phyloP scores from a whole-genome alignment of 116 monocot species.

The Dioscorea cayenensis region DNA sequence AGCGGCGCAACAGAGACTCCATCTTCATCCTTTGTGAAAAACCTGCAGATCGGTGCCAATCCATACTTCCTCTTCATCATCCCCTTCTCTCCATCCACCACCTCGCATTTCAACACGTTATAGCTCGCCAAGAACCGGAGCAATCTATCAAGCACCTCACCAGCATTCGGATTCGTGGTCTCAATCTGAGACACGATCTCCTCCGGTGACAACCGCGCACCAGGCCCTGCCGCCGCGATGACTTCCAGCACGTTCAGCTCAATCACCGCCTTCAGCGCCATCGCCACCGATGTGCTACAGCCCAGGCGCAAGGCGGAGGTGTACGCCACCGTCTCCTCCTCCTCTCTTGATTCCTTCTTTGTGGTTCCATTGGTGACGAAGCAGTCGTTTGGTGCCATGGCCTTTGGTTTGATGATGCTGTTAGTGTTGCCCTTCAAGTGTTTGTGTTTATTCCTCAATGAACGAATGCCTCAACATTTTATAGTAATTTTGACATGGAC shows the following conservation, averaged over 20 bases:
- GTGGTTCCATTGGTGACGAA: not conserved
- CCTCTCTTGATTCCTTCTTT: not conserved
- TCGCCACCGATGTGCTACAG: slow-evolving; percentile 11
- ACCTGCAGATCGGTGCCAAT: slow-evolving; percentile 31
- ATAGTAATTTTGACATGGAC: too few relatives aligned
- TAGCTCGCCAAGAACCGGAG: slow-evolving; percentile 22
- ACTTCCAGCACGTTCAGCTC: slow-evolving; percentile 32
- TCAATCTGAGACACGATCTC: slow-evolving; percentile 24
- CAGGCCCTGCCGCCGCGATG: slow-evolving; percentile 19
- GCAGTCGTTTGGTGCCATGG: not conserved
- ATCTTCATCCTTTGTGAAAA: slow-evolving; percentile 38
- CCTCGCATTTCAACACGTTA: slow-evolving; percentile 3
- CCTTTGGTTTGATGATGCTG: too few relatives aligned
- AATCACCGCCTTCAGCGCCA: slow-evolving; percentile 33
- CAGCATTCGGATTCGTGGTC: slow-evolving; percentile 17
- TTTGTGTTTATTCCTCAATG: too few relatives aligned
- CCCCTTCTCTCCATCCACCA: not conserved
- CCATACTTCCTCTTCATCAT: slow-evolving; percentile 17
- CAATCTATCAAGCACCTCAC: slow-evolving; percentile 25
- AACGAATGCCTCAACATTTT: too few relatives aligned
- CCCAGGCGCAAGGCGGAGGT: slow-evolving; percentile 9
- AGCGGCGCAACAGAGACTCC: slow-evolving; percentile 30
- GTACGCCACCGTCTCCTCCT: slow-evolving; percentile 15
- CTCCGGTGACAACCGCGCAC: slow-evolving; percentile 7
- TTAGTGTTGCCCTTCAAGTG: too few relatives aligned